Evolutionary conservation across 805 yeast species (phyloP).

Genomic region (Brettanomyces naardenensis): DNA sequence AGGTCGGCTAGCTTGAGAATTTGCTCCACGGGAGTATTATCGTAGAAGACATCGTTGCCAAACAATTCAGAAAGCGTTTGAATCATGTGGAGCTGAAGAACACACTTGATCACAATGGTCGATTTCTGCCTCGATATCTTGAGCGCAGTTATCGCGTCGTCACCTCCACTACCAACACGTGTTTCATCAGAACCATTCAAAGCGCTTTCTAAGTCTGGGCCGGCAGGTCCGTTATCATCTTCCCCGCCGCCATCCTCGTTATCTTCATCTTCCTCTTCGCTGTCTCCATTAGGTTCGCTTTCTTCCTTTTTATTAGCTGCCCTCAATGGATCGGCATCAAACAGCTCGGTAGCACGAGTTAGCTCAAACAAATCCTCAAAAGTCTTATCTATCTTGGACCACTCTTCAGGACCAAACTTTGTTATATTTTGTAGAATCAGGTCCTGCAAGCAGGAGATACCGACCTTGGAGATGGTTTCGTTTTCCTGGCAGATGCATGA

Average conservation of each 20-base stretch:
- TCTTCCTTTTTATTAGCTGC: slow-evolving; percentile 8
- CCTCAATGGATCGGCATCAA: slow-evolving; percentile 48
- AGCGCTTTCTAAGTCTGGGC: slow-evolving; percentile 7
- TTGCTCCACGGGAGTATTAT: slow-evolving; percentile 56
- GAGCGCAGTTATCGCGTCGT: slow-evolving; percentile 12
- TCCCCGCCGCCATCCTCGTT: slow-evolving; percentile 16
- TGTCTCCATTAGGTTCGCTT: slow-evolving; percentile 22
- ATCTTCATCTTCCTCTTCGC: slow-evolving; percentile 25
- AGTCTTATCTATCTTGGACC: slow-evolving; percentile 63
- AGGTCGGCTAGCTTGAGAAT: slow-evolving; percentile 52
- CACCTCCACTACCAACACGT: slow-evolving; percentile 2
- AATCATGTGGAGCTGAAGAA: slow-evolving; percentile 80
- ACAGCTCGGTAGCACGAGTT: slow-evolving; percentile 83
- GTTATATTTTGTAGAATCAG: slow-evolving; percentile 67
- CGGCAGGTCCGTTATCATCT: slow-evolving; percentile 6
- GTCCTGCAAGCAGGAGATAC: slow-evolving; percentile 79
- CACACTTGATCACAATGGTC: slow-evolving; percentile 84
- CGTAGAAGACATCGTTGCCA: slow-evolving; percentile 61
- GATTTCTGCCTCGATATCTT: slow-evolving; percentile 37
- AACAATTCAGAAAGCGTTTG: slow-evolving; percentile 78
- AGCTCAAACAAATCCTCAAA: slow-evolving; percentile 64
- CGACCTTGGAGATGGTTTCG: slow-evolving; percentile 93
- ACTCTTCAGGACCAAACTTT: slow-evolving; percentile 58
- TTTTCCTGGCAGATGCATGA: slow-evolving; percentile 95
- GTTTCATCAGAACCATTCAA: slow-evolving; percentile 9